phyloP scores from a whole-genome alignment of 2,329 filamentous ascomycete genomes.

The Aspergillus floridensis region DNA sequence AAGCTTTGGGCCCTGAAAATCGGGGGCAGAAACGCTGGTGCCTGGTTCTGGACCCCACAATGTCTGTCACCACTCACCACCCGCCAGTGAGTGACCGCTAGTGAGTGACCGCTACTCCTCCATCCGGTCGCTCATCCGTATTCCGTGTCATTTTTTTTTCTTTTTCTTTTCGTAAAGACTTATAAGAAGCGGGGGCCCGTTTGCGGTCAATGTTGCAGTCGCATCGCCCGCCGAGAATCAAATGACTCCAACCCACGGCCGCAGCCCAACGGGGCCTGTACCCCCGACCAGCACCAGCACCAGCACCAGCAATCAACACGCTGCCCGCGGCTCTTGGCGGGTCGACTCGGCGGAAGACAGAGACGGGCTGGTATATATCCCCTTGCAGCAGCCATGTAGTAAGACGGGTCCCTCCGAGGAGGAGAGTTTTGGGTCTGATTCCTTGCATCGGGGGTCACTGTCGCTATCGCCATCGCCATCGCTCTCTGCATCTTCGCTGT shows the following conservation, averaged over 20 bases:
- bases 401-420: neutral
- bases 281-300: no score
- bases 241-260: neutral
- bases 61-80: neutral
- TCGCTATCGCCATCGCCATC: no score
- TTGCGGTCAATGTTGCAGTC: neutral
- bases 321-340: neutral
- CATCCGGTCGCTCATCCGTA: no score
- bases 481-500: no score
- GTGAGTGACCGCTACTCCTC: no score
- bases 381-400: neutral
- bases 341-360: neutral
- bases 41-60: neutral
- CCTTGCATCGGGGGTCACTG: neutral
- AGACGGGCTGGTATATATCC: neutral
- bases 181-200: neutral
- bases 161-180: neutral
- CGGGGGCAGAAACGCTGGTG: neutral
- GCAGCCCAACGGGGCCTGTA: neutral
- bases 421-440: neutral
- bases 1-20: neutral
- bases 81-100: no score
- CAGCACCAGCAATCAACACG: no score
- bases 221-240: neutral
- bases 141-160: no score